A percentile compares a stretch with the other conserved stretches of the same genome.
These are phyloP conservation scores for Micromonas pusilla DNA, from an alignment of 139 green algal genomes.

Conservation along the genomic window DNA sequence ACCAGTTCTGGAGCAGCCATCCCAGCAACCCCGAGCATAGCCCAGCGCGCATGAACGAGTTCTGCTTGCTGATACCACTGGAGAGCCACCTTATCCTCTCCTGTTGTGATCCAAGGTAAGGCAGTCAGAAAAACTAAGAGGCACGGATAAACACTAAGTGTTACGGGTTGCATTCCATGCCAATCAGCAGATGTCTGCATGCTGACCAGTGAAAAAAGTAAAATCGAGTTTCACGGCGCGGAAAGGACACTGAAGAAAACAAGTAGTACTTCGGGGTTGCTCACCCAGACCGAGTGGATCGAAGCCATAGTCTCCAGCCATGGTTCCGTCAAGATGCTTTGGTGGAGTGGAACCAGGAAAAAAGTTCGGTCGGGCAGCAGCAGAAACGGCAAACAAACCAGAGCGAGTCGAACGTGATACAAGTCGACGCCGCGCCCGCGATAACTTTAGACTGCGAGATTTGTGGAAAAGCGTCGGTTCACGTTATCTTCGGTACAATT, in stretches of 20 bases:
- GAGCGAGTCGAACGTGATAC: not conserved
- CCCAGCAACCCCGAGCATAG: slow-evolving; percentile 44
- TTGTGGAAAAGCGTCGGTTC: too few species aligned
- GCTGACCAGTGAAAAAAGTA: too few species aligned
- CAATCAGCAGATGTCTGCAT: too few species aligned
- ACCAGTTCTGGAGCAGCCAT: slow-evolving; percentile 27
- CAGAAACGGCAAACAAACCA: not conserved
- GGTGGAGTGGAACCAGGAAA: slow-evolving; percentile 40
- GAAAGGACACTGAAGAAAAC: slow-evolving; percentile 38
- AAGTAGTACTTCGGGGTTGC: slow-evolving; percentile 56
- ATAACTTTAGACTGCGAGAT: too few species aligned
- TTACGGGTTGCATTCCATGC: not conserved
- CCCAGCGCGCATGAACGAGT: slow-evolving; percentile 45
- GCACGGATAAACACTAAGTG: not conserved
- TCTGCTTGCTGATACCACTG: slow-evolving; percentile 50
- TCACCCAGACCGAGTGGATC: slow-evolving; percentile 44
- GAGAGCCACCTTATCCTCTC: slow-evolving; percentile 33
- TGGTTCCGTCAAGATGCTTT: slow-evolving; percentile 36
- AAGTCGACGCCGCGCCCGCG: not conserved
- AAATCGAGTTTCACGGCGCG: too few species aligned
- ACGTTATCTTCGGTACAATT: too few species aligned
- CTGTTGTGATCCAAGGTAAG: not conserved
- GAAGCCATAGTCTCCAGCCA: slow-evolving; percentile 49
- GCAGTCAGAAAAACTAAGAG: not conserved
- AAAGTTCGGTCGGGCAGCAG: slow-evolving; percentile 35